Evolutionary conservation across 805 yeast species (phyloP).

Genomic region (Nakazawaea ambrosiae): DNA sequence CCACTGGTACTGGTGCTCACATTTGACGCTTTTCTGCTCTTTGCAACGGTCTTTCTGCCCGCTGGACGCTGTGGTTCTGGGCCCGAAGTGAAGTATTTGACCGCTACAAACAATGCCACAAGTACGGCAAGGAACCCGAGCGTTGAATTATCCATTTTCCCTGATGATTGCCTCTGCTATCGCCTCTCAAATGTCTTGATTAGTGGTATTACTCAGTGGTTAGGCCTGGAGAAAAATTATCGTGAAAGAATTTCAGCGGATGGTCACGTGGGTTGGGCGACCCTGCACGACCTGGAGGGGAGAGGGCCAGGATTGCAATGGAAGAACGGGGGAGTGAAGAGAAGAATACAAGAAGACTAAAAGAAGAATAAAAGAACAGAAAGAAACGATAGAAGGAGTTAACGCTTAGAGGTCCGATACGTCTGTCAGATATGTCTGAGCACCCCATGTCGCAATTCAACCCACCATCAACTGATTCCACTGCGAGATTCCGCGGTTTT

Average conservation of each 20-base stretch:
- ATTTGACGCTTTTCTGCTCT: slow-evolving; percentile 3
- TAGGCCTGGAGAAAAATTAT: too few relatives aligned
- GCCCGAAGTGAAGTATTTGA: slow-evolving; percentile 54
- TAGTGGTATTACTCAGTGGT: too few relatives aligned
- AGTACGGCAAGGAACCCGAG: slow-evolving; percentile 41
- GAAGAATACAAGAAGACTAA: not conserved
- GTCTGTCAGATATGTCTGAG: too few relatives aligned
- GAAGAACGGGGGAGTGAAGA: not conserved
- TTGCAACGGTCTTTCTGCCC: not conserved
- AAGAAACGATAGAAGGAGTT: not conserved
- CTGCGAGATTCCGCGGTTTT: too few relatives aligned
- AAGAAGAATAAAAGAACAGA: not conserved
- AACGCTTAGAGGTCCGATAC: too few relatives aligned
- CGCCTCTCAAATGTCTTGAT: too few relatives aligned
- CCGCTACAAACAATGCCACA: slow-evolving; percentile 46
- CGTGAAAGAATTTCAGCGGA: too few relatives aligned
- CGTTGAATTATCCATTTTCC: slow-evolving; percentile 52
- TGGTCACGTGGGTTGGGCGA: too few relatives aligned
- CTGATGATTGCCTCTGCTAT: too few relatives aligned
- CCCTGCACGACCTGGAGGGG: not conserved
- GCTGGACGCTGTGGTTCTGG: slow-evolving; percentile 34
- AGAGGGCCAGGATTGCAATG: not conserved
- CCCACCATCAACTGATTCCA: too few relatives aligned
- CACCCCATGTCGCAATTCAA: too few relatives aligned
- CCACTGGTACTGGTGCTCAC: slow-evolving; percentile 5